Evolutionary conservation across 208 protist species (phyloP), one percentile per base, ranked within the genome.

Genomic region (Trypanosoma caninum): DNA sequence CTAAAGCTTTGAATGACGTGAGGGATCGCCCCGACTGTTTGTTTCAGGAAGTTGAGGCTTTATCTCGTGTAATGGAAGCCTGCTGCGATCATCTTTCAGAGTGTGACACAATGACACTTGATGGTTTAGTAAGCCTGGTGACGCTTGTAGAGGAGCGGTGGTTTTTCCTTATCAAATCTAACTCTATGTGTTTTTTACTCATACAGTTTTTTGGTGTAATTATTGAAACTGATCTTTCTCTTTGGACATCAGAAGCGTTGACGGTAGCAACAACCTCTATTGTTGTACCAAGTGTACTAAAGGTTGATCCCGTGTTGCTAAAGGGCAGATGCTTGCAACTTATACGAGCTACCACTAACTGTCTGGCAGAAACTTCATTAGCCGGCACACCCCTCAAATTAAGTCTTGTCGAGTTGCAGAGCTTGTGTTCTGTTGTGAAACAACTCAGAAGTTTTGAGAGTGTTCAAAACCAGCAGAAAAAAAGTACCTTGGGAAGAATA

Each of bases 11-110:
- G 22, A 38, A 27, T 42, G 28, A 27, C 16, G 38, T 22, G 22
- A 45, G 27, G 42, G 65, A n/a, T n/a, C n/a, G 54, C 22, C 55
- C 47, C 51, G 41, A 60, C 18, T 44, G 41, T 33, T 46, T 40
- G 20, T 35, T 56, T 11, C 23, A 33, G 2, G 42, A 62, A 25
- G 30, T 70, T 0, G 69, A 89, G 47, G 62, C 75, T 1, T 50
- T 91, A 16, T 69, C 80, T 16, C 84, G 84, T 47, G 73, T 91
- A 18, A 52, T 87, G 66, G 84, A 91, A 48, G 80, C 78, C 10
- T 84, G 69, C 57, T 66, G 83, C 5, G 77, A 84, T n/a, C 68
- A 51, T 11, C 45, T 71, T 25, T 65, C 66, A 16, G 52, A 25
- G 40, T 10, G 5, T 14, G 16, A 10, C 35, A 35, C 28, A 23